Conservation (phyloP, 345 rosid species). For the Mercurialis annua region DNA sequence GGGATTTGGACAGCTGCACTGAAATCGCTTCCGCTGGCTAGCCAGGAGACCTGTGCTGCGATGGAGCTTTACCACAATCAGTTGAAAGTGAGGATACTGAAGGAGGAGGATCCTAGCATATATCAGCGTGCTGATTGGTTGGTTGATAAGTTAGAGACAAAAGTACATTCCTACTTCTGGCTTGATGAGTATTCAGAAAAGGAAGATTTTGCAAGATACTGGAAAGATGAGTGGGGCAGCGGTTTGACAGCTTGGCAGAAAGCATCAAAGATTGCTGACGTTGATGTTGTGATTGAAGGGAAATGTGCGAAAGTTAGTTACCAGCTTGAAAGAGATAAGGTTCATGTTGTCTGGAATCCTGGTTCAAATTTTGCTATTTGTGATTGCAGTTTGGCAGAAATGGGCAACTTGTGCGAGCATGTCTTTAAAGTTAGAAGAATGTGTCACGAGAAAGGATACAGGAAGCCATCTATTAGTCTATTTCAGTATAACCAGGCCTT, state of each 20-base stretch:
- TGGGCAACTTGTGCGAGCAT: constrained; percentile 84
- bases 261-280: constrained; percentile 67
- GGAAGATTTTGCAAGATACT: constrained; percentile 69
- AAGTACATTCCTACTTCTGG: constrained; percentile 94
- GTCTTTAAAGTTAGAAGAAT: constrained; percentile 56
- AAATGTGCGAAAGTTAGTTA: constrained; percentile 55
- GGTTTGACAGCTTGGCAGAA: constrained; percentile 83
- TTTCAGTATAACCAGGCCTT: constrained; percentile 60
- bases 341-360: constrained; percentile 70
- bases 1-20: constrained; percentile 65
- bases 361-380: constrained; percentile 79
- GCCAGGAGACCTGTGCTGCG: constrained; percentile 80
- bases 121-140: constrained; percentile 92
- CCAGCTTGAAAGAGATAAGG: constrained; percentile 44
- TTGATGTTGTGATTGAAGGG: constrained; percentile 55
- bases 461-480: constrained; percentile 49
- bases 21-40: constrained; percentile 69
- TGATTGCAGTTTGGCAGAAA: constrained; percentile 75
- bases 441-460: constrained; percentile 35
- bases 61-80: constrained; percentile 92
- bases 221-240: constrained; percentile 86
- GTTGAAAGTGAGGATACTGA: constrained; percentile 68
- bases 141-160: constrained; percentile 84
- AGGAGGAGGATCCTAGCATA: constrained; percentile 58
- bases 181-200: constrained; percentile 86